Base-by-base conservation (phyloP, 2,329 filamentous ascomycete genomes). In the Hypoxylon sp. region DNA sequence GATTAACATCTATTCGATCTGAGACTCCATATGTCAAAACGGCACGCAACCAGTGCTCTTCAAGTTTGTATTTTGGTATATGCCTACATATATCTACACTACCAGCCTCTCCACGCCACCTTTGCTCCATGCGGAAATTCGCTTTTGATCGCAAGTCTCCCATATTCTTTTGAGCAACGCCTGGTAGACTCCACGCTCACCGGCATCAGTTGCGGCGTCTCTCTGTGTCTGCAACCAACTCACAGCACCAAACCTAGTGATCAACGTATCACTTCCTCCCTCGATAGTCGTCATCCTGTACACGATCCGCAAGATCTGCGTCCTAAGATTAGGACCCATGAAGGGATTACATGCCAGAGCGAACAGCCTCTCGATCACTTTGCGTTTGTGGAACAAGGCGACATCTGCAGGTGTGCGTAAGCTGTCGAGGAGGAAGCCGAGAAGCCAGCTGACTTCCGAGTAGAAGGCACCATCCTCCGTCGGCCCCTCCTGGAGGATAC, bases 401-500 rank as follows among this genome's bases (percentile, higher is more conserved):
- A 78, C 64, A 44, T 79, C 77, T n/a, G 67, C 72, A 5, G 72
- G 64, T 17, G 71, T 73, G 8, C 73, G 73, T 17, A 79, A 62
- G 53, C 74, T 72, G 48, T 79, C 77, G 19, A 79, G 70, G 7
- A 79, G 73, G 55, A 78, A 74, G 44, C 69, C 69, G 27, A 79
- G 71, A 4, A 79, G 72, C 77, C 77, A 79, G 65, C 74, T 75
- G 54, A 79, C 37, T 61, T 79, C 77, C 0, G 76, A 72, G 62
- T 79, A 79, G 50, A 75, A 75, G 11, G 73, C 67, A n/a, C 74
- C 73, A 54, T 79, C 77, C 17, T 75, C 75, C 6, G 76, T 76
- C 0, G 87, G 84, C 54, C 85, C 81, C 13, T 84, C 78, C 3
- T 88, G 84, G 10, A 91, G 81, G 56, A 91, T 83, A 69, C 87